A percentile compares a stretch with the other conserved stretches of the same genome.
Evolutionary conservation across 176 grass and related monocot genomes (phyloP).

Genomic region (Zizania latifolia): DNA sequence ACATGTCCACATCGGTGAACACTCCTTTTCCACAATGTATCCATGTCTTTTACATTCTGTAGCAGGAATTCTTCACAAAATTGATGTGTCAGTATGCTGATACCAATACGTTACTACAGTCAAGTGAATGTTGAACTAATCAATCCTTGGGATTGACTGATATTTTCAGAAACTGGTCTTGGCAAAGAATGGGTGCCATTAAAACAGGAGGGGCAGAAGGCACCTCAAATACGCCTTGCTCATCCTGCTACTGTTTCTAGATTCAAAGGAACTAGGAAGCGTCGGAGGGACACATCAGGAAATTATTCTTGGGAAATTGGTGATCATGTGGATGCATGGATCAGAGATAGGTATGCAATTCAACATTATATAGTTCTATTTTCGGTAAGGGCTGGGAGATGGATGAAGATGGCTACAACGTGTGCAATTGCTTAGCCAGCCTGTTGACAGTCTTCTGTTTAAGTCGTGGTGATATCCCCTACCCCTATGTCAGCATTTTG

Average conservation of each 20-base stretch:
- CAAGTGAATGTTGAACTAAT: neutral
- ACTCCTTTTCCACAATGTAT: neutral
- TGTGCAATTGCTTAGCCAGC: neutral
- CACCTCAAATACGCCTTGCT: slow-evolving; percentile 61
- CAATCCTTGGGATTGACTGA: slow-evolving; percentile 22
- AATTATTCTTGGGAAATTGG: slow-evolving; percentile 69
- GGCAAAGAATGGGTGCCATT: slow-evolving; percentile 60
- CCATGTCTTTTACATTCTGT: neutral
- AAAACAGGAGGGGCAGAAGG: slow-evolving; percentile 46
- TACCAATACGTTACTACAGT: neutral
- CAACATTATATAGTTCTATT: slow-evolving; percentile 5
- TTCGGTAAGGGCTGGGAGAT: neutral
- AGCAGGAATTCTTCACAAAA: neutral
- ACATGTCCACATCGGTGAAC: slow-evolving; percentile 14
- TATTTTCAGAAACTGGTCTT: slow-evolving; percentile 51
- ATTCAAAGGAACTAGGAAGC: slow-evolving; percentile 80
- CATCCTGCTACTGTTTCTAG: slow-evolving; percentile 56
- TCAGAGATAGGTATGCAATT: slow-evolving; percentile 65
- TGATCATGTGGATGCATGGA: slow-evolving; percentile 81
- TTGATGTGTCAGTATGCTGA: neutral
- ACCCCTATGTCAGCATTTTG: neutral
- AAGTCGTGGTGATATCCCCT: neutral
- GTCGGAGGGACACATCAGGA: slow-evolving; percentile 58
- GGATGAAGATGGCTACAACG: neutral
- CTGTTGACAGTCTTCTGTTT: neutral